Percentiles rank a stretch among this genome's conserved stretches.
Evolutionary conservation across 2,329 filamentous ascomycete species (phyloP).

Genomic region (Trichophyton simii): DNA sequence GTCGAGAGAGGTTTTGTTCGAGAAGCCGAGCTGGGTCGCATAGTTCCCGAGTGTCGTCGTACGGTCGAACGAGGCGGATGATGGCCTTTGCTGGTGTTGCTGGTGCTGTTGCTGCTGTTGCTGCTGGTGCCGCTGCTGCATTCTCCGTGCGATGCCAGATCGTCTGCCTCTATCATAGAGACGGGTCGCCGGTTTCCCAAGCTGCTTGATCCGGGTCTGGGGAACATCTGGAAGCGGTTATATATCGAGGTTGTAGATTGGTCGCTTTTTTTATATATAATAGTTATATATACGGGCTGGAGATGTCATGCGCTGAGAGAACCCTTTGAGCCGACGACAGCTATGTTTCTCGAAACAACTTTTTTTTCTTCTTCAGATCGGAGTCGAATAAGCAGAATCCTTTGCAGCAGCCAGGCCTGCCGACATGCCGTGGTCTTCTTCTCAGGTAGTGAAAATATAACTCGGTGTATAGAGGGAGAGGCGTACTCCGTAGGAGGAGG

Average conservation of each 20-base stretch:
- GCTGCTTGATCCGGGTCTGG: slow-evolving; percentile 12
- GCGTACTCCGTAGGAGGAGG: neutral
- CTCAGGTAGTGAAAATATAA: no score
- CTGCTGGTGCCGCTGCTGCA: neutral
- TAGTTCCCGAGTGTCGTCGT: slow-evolving; percentile 7
- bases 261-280: no score
- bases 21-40: slow-evolving; percentile 6
- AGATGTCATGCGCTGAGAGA: no score
- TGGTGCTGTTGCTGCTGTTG: slow-evolving; percentile 15
- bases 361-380: no score
- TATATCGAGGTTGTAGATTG: neutral
- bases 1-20: slow-evolving; percentile 34
- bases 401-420: neutral
- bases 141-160: neutral
- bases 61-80: neutral
- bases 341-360: no score
- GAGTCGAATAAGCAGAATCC: neutral
- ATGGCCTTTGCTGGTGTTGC: neutral
- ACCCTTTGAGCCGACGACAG: no score
- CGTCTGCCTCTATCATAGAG: slow-evolving; percentile 20
- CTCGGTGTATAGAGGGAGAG: neutral
- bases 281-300: no score
- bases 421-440: neutral
- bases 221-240: slow-evolving; percentile 7
- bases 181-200: slow-evolving; percentile 17